phyloP scores from a whole-genome alignment of 2,329 filamentous ascomycete species.

The Colletotrichum musicola region DNA sequence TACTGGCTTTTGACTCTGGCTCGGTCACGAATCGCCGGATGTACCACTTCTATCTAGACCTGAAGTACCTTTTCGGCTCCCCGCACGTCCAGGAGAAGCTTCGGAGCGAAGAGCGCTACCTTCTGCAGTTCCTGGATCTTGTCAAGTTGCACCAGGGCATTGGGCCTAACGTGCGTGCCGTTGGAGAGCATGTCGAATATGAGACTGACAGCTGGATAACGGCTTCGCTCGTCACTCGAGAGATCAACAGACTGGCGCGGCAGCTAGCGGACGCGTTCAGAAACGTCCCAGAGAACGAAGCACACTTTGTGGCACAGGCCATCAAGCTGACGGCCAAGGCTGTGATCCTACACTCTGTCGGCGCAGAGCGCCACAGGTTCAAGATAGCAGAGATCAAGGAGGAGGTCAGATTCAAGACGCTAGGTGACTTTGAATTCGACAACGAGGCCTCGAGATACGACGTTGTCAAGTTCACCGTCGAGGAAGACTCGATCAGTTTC shows the following conservation, averaged over 20 bases:
- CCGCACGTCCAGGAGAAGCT: slow-evolving; percentile 89
- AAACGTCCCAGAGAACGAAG: slow-evolving; percentile 73
- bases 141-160: slow-evolving; percentile 98
- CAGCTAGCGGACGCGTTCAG: slow-evolving; percentile 91
- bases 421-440: slow-evolving; percentile 86
- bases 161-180: slow-evolving; percentile 90
- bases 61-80: slow-evolving; percentile 91
- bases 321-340: slow-evolving; percentile 83
- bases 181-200: slow-evolving; percentile 97
- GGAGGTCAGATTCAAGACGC: slow-evolving; percentile 83
- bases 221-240: slow-evolving; percentile 91
- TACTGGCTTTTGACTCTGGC: slow-evolving; percentile 91
- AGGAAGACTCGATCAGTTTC: slow-evolving; percentile 93
- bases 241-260: slow-evolving; percentile 92
- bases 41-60: slow-evolving; percentile 97
- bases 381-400: slow-evolving; percentile 89
- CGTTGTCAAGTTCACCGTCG: slow-evolving; percentile 89
- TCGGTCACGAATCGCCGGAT: slow-evolving; percentile 95
- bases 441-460: slow-evolving; percentile 66
- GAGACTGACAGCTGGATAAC: slow-evolving; percentile 99
- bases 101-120: slow-evolving; percentile 85
- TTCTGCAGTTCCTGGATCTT: slow-evolving; percentile 94
- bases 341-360: slow-evolving; percentile 89
- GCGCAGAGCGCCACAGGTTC: slow-evolving; percentile 88
- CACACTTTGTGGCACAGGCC: slow-evolving; percentile 74